phyloP scores from a whole-genome alignment of 495 filamentous ascomycete genomes.

The Sordaria brevicollis region DNA sequence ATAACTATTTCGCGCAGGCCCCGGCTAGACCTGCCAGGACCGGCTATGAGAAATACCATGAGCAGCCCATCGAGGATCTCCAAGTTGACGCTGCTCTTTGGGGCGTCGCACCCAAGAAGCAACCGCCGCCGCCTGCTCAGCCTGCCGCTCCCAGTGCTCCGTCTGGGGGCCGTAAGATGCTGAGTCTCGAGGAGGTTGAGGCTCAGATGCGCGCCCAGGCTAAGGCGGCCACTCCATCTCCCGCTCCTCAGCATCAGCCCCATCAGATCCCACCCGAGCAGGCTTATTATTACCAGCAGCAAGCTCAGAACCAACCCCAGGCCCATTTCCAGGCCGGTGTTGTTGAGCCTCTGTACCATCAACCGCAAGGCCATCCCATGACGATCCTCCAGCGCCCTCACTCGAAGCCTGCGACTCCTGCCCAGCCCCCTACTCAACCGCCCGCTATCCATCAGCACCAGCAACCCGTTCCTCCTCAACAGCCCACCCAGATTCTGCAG shows the following conservation, averaged over 20 bases:
- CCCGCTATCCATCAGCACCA: slow-evolving; percentile 35
- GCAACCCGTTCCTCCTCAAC: slow-evolving; percentile 33
- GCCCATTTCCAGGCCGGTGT: slow-evolving; percentile 15
- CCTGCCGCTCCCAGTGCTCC: slow-evolving; percentile 17
- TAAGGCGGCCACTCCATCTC: slow-evolving; percentile 25
- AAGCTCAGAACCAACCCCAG: slow-evolving; percentile 17
- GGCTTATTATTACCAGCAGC: slow-evolving; percentile 15
- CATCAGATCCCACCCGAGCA: slow-evolving; percentile 21
- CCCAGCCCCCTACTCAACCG: slow-evolving; percentile 17
- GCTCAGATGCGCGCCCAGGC: slow-evolving; percentile 73
- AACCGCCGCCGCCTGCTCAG: slow-evolving; percentile 24
- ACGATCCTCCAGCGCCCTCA: slow-evolving; percentile 37
- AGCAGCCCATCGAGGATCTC: slow-evolving; percentile 66
- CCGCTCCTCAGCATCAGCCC: slow-evolving; percentile 12
- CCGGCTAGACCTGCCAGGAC: slow-evolving; percentile 50
- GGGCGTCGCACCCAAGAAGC: slow-evolving; percentile 60
- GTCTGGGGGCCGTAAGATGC: slow-evolving; percentile 59
- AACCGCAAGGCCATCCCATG: slow-evolving; percentile 30
- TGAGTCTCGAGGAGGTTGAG: slow-evolving; percentile 96
- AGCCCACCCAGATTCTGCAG: slow-evolving; percentile 48
- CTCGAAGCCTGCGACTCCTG: slow-evolving; percentile 22
- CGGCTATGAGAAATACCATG: slow-evolving; percentile 82
- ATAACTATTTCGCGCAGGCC: slow-evolving; percentile 32
- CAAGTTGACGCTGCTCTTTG: slow-evolving; percentile 90
- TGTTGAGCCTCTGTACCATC: slow-evolving; percentile 15